These are phyloP conservation scores for Holtermannia corniformis DNA, from an alignment of 768 basidiomycete species.

Conservation along the genomic window DNA sequence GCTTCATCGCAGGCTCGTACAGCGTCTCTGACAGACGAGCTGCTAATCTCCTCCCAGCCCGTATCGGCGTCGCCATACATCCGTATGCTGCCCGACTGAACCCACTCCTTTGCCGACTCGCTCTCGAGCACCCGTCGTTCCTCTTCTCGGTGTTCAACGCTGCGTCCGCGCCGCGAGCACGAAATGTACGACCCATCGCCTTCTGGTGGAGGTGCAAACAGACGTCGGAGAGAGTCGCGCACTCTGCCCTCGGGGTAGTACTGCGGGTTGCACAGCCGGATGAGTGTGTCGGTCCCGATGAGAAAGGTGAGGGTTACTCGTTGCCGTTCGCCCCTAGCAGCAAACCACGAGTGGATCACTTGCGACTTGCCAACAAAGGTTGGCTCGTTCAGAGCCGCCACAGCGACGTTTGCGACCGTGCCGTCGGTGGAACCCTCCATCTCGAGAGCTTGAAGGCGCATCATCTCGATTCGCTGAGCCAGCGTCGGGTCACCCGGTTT, in stretches of 20 bases:
- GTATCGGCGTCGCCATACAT: slow-evolving; percentile 51
- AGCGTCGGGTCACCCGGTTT: slow-evolving; percentile 63
- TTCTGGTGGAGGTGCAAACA: slow-evolving; percentile 49
- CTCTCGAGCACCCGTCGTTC: slow-evolving; percentile 36
- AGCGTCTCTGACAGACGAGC: slow-evolving; percentile 55
- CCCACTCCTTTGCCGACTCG: slow-evolving; percentile 47
- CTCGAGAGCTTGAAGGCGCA: slow-evolving; percentile 56
- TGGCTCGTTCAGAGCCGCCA: slow-evolving; percentile 76
- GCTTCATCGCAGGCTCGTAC: slow-evolving; percentile 34
- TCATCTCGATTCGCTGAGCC: slow-evolving; percentile 78
- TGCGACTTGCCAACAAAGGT: slow-evolving; percentile 76
- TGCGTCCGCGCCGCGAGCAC: slow-evolving; percentile 53
- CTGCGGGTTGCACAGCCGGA: slow-evolving; percentile 62
- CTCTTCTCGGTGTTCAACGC: slow-evolving; percentile 20
- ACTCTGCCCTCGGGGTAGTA: slow-evolving; percentile 60
- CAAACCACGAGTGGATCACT: slow-evolving; percentile 51
- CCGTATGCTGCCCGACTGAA: slow-evolving; percentile 49
- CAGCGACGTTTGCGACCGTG: slow-evolving; percentile 50
- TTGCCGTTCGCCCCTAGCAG: slow-evolving; percentile 37
- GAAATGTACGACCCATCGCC: slow-evolving; percentile 57
- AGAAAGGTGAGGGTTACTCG: slow-evolving; percentile 53
- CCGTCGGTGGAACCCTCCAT: slow-evolving; percentile 4
- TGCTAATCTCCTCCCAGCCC: slow-evolving; percentile 55
- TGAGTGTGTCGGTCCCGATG: slow-evolving; percentile 75
- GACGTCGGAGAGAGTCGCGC: slow-evolving; percentile 49